Conservation (phyloP, 2,329 filamentous ascomycete genomes). For the Ophiobolus disseminans region DNA sequence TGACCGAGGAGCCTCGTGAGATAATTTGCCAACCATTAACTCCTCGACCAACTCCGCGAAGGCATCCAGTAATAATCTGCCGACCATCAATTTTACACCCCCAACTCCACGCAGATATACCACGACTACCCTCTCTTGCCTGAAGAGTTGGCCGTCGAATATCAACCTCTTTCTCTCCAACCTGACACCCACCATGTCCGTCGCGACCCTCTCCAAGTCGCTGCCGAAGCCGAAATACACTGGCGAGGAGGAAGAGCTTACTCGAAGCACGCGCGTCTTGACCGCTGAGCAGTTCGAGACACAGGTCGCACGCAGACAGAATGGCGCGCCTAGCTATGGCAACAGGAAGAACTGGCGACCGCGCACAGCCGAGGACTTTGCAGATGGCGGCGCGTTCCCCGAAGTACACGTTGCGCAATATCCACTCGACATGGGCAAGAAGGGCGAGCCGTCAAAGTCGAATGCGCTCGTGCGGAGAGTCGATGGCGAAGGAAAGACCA, state of each 20-base stretch:
- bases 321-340: slow-evolving; percentile 86
- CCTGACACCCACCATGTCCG: slow-evolving; percentile 36
- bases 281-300: slow-evolving; percentile 81
- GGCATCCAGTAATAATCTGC: not conserved
- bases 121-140: too few relatives aligned
- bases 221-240: slow-evolving; percentile 91
- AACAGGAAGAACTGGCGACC: slow-evolving; percentile 91
- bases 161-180: slow-evolving; percentile 11
- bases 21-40: not conserved
- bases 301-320: slow-evolving; percentile 74
- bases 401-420: slow-evolving; percentile 95
- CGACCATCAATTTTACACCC: not conserved
- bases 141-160: too few relatives aligned
- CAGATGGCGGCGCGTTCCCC: slow-evolving; percentile 94
- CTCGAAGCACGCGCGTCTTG: slow-evolving; percentile 82
- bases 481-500: slow-evolving; percentile 88
- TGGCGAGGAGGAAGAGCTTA: slow-evolving; percentile 84
- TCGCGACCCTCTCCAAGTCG: slow-evolving; percentile 74
- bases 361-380: slow-evolving; percentile 86
- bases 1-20: not conserved
- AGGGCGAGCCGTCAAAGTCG: slow-evolving; percentile 64
- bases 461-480: slow-evolving; percentile 95
- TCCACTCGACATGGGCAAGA: slow-evolving; percentile 91
- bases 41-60: not conserved
- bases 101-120: too few relatives aligned